Evolutionary conservation across 331 rosid genomes (phyloP).

Genomic region (Stylosanthes scabra): DNA sequence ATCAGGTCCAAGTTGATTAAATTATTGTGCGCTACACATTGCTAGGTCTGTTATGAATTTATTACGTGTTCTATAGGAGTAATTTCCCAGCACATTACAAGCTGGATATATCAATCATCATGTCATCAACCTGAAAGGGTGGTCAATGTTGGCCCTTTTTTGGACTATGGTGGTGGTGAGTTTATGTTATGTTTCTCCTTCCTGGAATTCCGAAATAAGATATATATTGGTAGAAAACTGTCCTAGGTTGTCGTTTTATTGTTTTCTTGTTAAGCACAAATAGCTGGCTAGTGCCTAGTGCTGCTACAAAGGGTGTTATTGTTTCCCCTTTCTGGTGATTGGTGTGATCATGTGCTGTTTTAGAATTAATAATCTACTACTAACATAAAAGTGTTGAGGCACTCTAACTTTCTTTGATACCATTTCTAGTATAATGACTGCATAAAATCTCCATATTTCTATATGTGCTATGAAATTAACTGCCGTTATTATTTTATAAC

Average conservation of each 20-base stretch:
- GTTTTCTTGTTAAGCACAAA: neutral
- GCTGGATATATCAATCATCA: neutral
- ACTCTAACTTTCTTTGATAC: too few relatives aligned
- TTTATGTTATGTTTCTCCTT: neutral
- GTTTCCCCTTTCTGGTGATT: neutral
- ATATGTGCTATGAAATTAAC: too few relatives aligned
- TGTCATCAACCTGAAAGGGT: neutral
- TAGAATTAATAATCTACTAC: neutral
- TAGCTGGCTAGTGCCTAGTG: neutral
- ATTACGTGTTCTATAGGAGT: too few relatives aligned
- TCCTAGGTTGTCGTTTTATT: neutral
- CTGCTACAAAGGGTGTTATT: neutral
- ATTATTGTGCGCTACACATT: too few relatives aligned
- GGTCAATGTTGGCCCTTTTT: neutral
- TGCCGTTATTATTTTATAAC: too few relatives aligned
- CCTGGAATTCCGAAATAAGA: neutral
- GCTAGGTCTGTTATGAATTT: too few relatives aligned
- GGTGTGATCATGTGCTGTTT: neutral
- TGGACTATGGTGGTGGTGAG: neutral
- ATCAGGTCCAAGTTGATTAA: too few relatives aligned
- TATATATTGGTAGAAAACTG: neutral
- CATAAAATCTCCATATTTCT: too few relatives aligned
- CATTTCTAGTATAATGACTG: too few relatives aligned
- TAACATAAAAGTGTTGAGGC: too few relatives aligned
- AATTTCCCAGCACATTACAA: neutral